Conservation (phyloP, 805 yeast genomes). For the Tetrapisispora fleetii region DNA sequence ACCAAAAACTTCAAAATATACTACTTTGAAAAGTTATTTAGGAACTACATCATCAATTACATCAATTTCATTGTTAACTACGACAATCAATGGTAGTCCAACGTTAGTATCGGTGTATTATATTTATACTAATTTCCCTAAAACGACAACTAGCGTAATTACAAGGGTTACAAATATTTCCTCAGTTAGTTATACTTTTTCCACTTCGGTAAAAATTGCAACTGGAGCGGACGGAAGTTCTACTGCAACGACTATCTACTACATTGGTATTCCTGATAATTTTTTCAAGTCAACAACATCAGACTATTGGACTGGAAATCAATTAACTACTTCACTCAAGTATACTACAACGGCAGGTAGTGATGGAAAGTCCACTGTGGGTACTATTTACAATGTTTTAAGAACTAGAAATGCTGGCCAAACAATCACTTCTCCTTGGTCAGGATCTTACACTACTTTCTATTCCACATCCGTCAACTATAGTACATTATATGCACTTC, state of each 20-base stretch:
- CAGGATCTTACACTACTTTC: constrained; percentile 3
- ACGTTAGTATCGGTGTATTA: not conserved
- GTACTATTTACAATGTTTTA: not conserved
- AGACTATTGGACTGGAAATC: not conserved
- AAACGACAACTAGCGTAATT: not conserved
- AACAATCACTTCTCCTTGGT: constrained; percentile 4
- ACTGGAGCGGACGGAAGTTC: not conserved
- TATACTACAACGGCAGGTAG: not conserved
- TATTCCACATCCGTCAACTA: not conserved
- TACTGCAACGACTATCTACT: constrained; percentile 1
- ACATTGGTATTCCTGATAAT: not conserved
- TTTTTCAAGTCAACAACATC: not conserved
- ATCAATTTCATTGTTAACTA: not conserved
- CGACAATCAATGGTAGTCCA: not conserved
- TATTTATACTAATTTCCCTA: not conserved
- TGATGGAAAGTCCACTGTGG: not conserved
- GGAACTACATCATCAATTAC: not conserved
- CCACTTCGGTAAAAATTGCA: not conserved
- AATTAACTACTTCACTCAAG: not conserved
- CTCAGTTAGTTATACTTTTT: not conserved
- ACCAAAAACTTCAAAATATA: not conserved
- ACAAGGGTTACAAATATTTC: not conserved
- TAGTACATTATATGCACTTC: not conserved
- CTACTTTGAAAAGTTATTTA: not conserved
- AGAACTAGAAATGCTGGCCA: not conserved